Conservation (phyloP, 1,284 basidiomycete species). For the Sporisorium iseilematis-ciliati region DNA sequence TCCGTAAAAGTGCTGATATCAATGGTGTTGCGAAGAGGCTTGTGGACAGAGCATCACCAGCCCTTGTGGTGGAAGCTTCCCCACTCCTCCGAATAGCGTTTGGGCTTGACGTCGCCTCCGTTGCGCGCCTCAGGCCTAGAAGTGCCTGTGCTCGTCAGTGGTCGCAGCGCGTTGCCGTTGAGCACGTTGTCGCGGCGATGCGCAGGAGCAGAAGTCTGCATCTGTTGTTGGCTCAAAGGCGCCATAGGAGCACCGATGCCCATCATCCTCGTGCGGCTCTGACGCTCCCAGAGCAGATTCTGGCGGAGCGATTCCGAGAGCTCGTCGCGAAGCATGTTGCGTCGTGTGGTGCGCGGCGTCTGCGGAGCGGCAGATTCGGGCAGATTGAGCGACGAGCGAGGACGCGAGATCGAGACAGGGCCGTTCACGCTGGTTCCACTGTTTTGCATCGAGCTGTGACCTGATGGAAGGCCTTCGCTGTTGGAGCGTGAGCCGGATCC, state of each 20-base stretch:
- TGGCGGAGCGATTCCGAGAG: constrained; percentile 84
- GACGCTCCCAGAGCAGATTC: constrained; percentile 85
- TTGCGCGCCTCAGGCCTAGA: constrained; percentile 20
- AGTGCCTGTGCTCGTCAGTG: constrained; percentile 52
- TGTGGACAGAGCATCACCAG: constrained; percentile 36
- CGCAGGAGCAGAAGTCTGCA: constrained; percentile 9
- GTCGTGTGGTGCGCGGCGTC: constrained; percentile 84
- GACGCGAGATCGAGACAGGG: constrained; percentile 41
- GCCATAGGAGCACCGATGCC: constrained; percentile 58
- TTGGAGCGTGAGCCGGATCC: constrained; percentile 50
- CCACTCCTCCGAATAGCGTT: constrained; percentile 56
- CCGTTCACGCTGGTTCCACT: constrained; percentile 20
- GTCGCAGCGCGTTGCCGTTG: constrained; percentile 54
- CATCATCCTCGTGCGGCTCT: constrained; percentile 65
- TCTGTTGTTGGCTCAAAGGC: constrained; percentile 21
- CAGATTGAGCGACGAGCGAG: constrained; percentile 46
- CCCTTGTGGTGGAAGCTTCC: constrained; percentile 66
- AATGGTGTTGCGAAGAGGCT: background rate
- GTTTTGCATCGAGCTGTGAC: constrained; percentile 21
- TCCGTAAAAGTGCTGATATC: background rate
- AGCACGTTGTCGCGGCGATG: constrained; percentile 50
- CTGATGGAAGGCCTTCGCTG: constrained; percentile 43
- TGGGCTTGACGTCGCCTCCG: constrained; percentile 30
- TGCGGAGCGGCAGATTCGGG: constrained; percentile 75
- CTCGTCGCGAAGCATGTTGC: constrained; percentile 85